These are phyloP conservation scores for Wickerhamiella galacta DNA, from an alignment of 805 yeast genomes.

Conservation along the genomic window DNA sequence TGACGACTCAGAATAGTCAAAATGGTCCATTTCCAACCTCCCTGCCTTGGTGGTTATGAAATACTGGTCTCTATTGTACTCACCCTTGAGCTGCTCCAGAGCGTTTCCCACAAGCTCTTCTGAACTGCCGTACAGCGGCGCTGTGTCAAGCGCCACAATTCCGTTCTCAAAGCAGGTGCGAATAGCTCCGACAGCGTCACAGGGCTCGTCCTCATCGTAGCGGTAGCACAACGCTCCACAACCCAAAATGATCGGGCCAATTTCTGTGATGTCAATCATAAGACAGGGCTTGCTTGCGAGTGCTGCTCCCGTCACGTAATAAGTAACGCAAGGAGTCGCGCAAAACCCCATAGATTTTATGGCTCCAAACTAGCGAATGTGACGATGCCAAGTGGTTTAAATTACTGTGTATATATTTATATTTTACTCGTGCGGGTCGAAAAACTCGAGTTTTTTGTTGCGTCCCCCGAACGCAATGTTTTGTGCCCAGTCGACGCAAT, in stretches of 20 bases:
- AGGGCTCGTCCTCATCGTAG: conserved; percentile 61
- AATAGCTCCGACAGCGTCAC: conserved; percentile 39
- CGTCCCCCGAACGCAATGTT: conserved; percentile 83
- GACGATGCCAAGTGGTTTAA: too few species aligned
- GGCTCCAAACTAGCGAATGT: not conserved
- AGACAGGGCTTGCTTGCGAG: not conserved
- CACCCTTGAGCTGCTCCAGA: conserved; percentile 25
- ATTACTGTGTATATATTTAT: not conserved
- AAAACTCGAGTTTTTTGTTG: conserved; percentile 83
- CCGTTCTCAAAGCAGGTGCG: conserved; percentile 48
- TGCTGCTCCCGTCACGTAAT: too few species aligned
- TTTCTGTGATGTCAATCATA: conserved; percentile 1
- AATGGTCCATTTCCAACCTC: conserved; percentile 45
- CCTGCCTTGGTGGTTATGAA: conserved; percentile 80
- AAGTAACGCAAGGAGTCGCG: too few species aligned
- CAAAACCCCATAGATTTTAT: too few species aligned
- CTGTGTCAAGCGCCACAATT: conserved; percentile 67
- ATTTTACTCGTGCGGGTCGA: conserved; percentile 22
- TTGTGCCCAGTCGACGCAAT: conserved; percentile 71
- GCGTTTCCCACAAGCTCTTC: conserved; percentile 62
- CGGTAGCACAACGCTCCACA: conserved; percentile 69
- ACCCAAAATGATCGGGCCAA: conserved; percentile 47
- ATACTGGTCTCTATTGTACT: conserved; percentile 41
- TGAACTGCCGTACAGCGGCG: conserved; percentile 87
- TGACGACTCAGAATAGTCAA: conserved; percentile 51